Base-by-base conservation (phyloP, 352 stramenopile genomes). In the Phytophthora podocarpi region DNA sequence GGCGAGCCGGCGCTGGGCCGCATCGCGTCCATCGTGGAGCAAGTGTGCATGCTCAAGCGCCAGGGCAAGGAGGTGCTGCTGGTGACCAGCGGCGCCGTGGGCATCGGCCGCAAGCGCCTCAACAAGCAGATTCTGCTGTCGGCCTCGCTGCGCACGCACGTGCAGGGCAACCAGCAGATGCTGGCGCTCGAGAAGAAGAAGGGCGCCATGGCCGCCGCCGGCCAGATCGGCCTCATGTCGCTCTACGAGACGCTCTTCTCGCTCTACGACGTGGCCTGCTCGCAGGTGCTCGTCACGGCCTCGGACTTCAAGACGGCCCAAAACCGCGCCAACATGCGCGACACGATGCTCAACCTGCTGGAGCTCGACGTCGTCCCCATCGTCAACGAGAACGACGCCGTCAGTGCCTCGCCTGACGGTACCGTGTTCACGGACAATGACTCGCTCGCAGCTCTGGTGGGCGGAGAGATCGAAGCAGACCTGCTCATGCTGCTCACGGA, bases 371-470 rank as follows among this genome's bases (percentile, higher is more conserved):
- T 99, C 47, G 95, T 99, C 20, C 97, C 97, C 6, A 99, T 99
- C 67, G 90, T 99, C 31, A 99, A 99, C 74, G 97, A 99, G 67
- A 99, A 99, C 74, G 97, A 99, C 85, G 95, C 97, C 0, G 96
- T 99, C 20, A 97, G 82, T 31, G 92, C 86, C 6, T 78, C 64
- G 30, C 75, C 74, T 20, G 85, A 93, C 56, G 82, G 84, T 31
- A 85, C 82, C 7, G 76, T 95, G 21, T 99, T 99, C 72, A 98
- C 85, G 34, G 97, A 99, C 78, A 99, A 99, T 66, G 97, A 99
- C 78, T 96, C 88, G 47, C 77, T 97, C 7, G 89, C 91, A 31
- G 82, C 90, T 21, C 70, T 97, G 6, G 90, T 97, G 6, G 89
- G 87, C 30, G 77, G 78, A 7, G 95, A 96, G 66, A 95, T 98